These are phyloP conservation scores for Sphagnum magellanicum DNA, from an alignment of 228 moss, liverwort and hornwort genomes.

Conservation along the genomic window DNA sequence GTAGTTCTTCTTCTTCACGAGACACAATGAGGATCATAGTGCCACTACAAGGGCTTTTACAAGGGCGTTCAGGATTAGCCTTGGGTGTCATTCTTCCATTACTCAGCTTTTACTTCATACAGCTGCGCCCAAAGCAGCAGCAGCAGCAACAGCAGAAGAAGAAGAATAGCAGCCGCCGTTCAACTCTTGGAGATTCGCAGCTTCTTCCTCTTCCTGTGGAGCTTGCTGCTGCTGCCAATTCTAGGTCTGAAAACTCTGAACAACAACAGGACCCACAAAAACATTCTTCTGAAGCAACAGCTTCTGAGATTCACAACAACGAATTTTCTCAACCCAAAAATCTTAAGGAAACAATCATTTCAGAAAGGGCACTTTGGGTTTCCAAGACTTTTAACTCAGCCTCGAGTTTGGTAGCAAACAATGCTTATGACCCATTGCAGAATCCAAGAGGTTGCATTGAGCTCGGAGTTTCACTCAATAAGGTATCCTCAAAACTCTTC, in stretches of 20 bases:
- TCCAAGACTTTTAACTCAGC: too few species aligned
- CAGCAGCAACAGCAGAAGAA: too few species aligned
- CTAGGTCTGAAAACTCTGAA: neutral
- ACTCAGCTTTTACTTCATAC: constrained; percentile 49
- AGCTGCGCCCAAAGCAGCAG: constrained; percentile 28
- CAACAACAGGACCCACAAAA: too few species aligned
- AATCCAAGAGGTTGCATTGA: constrained; percentile 85
- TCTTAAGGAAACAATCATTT: constrained; percentile 21
- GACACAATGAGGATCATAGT: constrained; percentile 50
- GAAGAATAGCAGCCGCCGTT: too few species aligned
- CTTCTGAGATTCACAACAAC: too few species aligned
- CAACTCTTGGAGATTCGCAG: neutral
- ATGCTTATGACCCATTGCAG: constrained; percentile 41
- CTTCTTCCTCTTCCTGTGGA: too few species aligned
- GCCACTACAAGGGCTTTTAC: constrained; percentile 52
- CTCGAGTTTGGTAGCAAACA: constrained; percentile 7
- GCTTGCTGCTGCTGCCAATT: constrained; percentile 2
- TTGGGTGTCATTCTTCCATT: constrained; percentile 54
- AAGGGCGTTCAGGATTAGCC: constrained; percentile 44
- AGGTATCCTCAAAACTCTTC: constrained; percentile 25
- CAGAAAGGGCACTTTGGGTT: constrained; percentile 24
- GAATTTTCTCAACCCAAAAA: too few species aligned
- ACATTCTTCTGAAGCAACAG: too few species aligned
- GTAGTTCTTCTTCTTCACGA: too few species aligned
- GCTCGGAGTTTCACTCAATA: constrained; percentile 71